phyloP scores from a whole-genome alignment of 1,139 yeast genomes.

The Diutina scorzettiae region DNA sequence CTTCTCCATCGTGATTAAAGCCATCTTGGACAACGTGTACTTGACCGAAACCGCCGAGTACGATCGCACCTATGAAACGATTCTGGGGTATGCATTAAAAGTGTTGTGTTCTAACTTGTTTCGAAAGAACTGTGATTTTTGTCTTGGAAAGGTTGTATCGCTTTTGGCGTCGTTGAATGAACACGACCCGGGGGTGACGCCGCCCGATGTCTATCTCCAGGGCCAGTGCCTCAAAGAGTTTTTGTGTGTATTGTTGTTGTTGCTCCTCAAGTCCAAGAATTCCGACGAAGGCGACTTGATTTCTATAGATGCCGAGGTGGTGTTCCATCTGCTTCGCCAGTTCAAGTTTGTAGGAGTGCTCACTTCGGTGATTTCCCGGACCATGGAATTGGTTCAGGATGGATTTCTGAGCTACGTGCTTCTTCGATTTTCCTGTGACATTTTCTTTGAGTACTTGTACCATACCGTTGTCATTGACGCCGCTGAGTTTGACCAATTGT shows the following conservation, averaged over 20 bases:
- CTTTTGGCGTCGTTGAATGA: slow-evolving; percentile 21
- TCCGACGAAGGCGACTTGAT: slow-evolving; percentile 7
- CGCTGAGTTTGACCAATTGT: slow-evolving; percentile 21
- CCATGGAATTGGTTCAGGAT: slow-evolving; percentile 15
- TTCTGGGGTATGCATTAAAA: slow-evolving; percentile 25
- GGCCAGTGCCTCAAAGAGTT: slow-evolving; percentile 19
- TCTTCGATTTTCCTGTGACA: slow-evolving; percentile 30
- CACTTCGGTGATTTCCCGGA: slow-evolving; percentile 23
- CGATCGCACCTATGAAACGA: slow-evolving; percentile 17
- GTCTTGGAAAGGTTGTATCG: slow-evolving; percentile 30
- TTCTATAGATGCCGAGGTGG: slow-evolving; percentile 12
- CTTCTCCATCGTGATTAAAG: slow-evolving; percentile 24
- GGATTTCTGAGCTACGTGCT: slow-evolving; percentile 20
- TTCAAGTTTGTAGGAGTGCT: slow-evolving; percentile 36
- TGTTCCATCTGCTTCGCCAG: slow-evolving; percentile 22
- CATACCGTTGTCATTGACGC: slow-evolving; percentile 24
- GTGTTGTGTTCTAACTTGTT: slow-evolving; percentile 29
- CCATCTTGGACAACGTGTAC: slow-evolving; percentile 20
- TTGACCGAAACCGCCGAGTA: background rate
- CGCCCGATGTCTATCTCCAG: slow-evolving; percentile 14
- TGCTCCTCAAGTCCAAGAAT: slow-evolving; percentile 23
- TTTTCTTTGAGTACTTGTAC: slow-evolving; percentile 32
- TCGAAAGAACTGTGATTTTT: slow-evolving; percentile 23
- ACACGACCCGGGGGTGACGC: slow-evolving; percentile 9
- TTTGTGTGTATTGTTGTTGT: slow-evolving; percentile 22